These are phyloP conservation scores for Serendipita vermifera DNA, from an alignment of 768 basidiomycete species.

Conservation along the genomic window DNA sequence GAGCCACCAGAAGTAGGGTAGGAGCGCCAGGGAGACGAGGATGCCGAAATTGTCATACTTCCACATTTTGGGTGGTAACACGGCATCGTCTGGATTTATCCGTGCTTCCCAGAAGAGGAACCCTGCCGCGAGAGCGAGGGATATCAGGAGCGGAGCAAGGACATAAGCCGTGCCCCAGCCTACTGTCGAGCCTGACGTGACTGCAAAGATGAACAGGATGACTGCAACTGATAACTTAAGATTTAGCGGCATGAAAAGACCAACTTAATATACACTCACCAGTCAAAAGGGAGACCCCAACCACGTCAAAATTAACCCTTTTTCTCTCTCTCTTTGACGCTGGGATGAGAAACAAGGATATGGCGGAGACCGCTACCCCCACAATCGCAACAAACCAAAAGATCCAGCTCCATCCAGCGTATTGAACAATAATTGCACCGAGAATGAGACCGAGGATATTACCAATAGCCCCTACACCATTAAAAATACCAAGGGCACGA, in stretches of 20 bases:
- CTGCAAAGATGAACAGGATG: slow-evolving; percentile 26
- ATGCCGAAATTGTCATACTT: slow-evolving; percentile 7
- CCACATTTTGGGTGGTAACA: slow-evolving; percentile 23
- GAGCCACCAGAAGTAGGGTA: slow-evolving; percentile 9
- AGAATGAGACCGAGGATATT: slow-evolving; percentile 35
- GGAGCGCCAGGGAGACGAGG: slow-evolving; percentile 2
- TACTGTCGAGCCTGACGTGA: slow-evolving; percentile 33
- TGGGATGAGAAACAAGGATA: slow-evolving; percentile 27
- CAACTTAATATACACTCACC: no score
- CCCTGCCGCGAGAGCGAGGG: slow-evolving; percentile 26
- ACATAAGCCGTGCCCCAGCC: slow-evolving; percentile 39
- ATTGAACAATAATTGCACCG: slow-evolving; percentile 31
- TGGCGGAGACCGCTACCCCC: slow-evolving; percentile 23
- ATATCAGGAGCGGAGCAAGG: slow-evolving; percentile 34
- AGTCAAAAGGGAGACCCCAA: no score
- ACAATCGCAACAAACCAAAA: slow-evolving; percentile 37
- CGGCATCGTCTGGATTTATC: slow-evolving; percentile 30
- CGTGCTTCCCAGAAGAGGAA: slow-evolving; percentile 42
- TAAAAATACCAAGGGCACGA: slow-evolving; percentile 35
- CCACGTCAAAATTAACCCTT: no score
- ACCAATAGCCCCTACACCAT: slow-evolving; percentile 35
- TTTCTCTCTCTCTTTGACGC: neutral
- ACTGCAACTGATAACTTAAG: no score
- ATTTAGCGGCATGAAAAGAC: no score
- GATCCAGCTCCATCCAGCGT: slow-evolving; percentile 35